These are phyloP conservation scores for Fusarium camptoceras DNA, from an alignment of 2,329 filamentous ascomycete genomes.

Conservation along the genomic window DNA sequence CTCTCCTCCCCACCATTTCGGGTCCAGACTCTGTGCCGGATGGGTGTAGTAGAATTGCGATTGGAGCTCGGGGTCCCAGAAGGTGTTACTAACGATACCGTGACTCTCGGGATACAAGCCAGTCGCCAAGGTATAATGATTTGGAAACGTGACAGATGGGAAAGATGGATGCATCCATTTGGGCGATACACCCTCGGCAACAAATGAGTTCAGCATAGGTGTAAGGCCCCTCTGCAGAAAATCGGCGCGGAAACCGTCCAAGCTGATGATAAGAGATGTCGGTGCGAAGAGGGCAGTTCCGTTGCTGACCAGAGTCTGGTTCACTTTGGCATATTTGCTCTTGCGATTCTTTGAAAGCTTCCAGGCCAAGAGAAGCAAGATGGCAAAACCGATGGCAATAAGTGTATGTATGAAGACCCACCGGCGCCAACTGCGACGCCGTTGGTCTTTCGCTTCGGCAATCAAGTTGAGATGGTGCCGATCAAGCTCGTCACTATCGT, in stretches of 20 bases:
- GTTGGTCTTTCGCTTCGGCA: slow-evolving; percentile 60
- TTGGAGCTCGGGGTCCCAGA: slow-evolving; percentile 84
- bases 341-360: slow-evolving; percentile 65
- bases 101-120: slow-evolving; percentile 93
- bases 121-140: slow-evolving; percentile 94
- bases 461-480: slow-evolving; percentile 63
- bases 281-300: slow-evolving; percentile 90
- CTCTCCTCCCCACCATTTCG: slow-evolving; percentile 95
- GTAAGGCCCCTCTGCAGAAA: slow-evolving; percentile 88
- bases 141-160: slow-evolving; percentile 95
- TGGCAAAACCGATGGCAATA: slow-evolving; percentile 65
- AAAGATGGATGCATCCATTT: slow-evolving; percentile 95
- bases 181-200: slow-evolving; percentile 87
- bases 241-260: slow-evolving; percentile 96
- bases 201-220: slow-evolving; percentile 81
- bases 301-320: slow-evolving; percentile 69
- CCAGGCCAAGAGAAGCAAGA: slow-evolving; percentile 68
- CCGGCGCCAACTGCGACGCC: slow-evolving; percentile 64
- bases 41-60: slow-evolving; percentile 92
- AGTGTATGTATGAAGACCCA: slow-evolving; percentile 66
- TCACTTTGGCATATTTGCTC: slow-evolving; percentile 43
- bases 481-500: slow-evolving; percentile 70
- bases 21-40: slow-evolving; percentile 77
- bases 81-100: slow-evolving; percentile 92
- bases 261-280: slow-evolving; percentile 91